These are phyloP conservation scores for Aureobasidium sp. DNA, from an alignment of 2,329 filamentous ascomycete genomes.

Conservation along the genomic window DNA sequence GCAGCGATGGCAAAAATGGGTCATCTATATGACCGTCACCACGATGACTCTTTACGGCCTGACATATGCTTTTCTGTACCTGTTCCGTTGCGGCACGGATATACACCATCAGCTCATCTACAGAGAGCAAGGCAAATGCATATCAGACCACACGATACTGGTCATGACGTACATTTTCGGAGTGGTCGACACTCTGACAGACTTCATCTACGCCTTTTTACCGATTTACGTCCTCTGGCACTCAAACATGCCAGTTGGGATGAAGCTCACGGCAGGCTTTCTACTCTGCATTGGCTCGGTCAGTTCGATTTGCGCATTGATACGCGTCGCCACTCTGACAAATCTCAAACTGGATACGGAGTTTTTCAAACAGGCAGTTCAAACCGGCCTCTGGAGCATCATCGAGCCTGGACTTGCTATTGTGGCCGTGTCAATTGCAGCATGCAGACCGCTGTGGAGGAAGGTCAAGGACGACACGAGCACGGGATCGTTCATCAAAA, in stretches of 20 bases:
- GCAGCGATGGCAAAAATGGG: conserved; percentile 31
- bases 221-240: conserved; percentile 36
- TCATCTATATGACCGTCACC: conserved; percentile 23
- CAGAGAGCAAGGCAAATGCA: conserved; percentile 19
- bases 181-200: conserved; percentile 32
- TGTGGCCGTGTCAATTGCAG: conserved; percentile 27
- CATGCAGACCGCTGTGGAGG: conserved; percentile 26
- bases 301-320: conserved; percentile 23
- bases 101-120: conserved; percentile 21
- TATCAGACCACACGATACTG: conserved; percentile 19
- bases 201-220: conserved; percentile 32
- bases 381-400: conserved; percentile 26
- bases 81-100: conserved; percentile 28
- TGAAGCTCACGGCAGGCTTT: conserved; percentile 36
- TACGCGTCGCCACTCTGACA: conserved; percentile 22
- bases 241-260: conserved; percentile 35
- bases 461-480: conserved; percentile 15
- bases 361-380: conserved; percentile 24
- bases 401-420: conserved; percentile 30
- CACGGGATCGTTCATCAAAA: neutral
- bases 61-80: conserved; percentile 25
- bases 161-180: conserved; percentile 22
- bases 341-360: conserved; percentile 18
- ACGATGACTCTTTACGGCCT: conserved; percentile 29
- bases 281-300: conserved; percentile 34